These are phyloP conservation scores for Eimeria praecox DNA, from an alignment of 169 alveolate genomes.

Conservation along the genomic window DNA sequence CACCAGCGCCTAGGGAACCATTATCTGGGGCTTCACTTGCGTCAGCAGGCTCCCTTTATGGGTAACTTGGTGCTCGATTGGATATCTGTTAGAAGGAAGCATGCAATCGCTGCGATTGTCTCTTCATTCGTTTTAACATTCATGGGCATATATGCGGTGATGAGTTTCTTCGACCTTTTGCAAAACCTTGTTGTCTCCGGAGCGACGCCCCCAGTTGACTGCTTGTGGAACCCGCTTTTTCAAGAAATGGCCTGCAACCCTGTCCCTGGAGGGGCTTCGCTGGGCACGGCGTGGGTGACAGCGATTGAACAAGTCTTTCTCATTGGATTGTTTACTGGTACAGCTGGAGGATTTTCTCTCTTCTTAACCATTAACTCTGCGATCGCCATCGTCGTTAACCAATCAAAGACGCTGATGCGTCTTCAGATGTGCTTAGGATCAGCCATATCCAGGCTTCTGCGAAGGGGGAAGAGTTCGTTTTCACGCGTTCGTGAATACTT, in stretches of 20 bases:
- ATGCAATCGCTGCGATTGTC: slow-evolving; percentile 51
- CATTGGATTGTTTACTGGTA: slow-evolving; percentile 78
- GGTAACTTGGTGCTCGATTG: slow-evolving; percentile 81
- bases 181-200: slow-evolving; percentile 64
- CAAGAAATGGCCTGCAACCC: slow-evolving; percentile 80
- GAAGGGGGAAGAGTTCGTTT: slow-evolving; percentile 27
- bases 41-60: slow-evolving; percentile 81
- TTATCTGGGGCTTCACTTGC: slow-evolving; percentile 74
- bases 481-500: slow-evolving; percentile 65
- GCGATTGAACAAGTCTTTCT: slow-evolving; percentile 78
- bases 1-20: slow-evolving; percentile 47
- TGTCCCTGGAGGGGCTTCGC: slow-evolving; percentile 68
- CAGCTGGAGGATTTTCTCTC: slow-evolving; percentile 44
- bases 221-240: slow-evolving; percentile 77
- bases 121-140: slow-evolving; percentile 49
- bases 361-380: slow-evolving; percentile 44
- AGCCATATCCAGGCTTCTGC: slow-evolving; percentile 46
- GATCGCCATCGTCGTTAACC: slow-evolving; percentile 43
- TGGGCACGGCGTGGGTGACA: slow-evolving; percentile 54
- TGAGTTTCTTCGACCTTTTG: slow-evolving; percentile 74
- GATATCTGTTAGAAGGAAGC: slow-evolving; percentile 63
- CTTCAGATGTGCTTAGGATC: slow-evolving; percentile 73
- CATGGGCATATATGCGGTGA: slow-evolving; percentile 68
- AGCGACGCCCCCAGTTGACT: slow-evolving; percentile 56
- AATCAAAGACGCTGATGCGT: slow-evolving; percentile 74